Percentiles rank a stretch among this genome's conserved stretches.
Evolutionary conservation across 495 filamentous ascomycete genomes (phyloP).

Genomic region (Penicillium steckii): DNA sequence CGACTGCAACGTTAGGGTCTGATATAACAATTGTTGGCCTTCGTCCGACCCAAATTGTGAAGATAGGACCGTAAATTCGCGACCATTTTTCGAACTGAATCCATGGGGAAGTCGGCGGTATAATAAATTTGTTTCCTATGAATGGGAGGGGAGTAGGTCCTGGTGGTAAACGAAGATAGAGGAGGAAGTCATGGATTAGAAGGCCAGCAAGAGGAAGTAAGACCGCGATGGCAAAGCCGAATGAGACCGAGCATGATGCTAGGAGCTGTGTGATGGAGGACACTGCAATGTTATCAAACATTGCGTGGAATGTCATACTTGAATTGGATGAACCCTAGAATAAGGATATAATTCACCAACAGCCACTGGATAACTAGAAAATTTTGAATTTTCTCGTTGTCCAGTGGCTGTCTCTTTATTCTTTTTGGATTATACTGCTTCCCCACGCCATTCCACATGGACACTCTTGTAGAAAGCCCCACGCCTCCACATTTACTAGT

Average conservation of each 20-base stretch:
- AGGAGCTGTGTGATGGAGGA: neutral
- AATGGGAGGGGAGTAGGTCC: constrained; percentile 13
- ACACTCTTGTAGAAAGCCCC: no score
- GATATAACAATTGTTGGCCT: constrained; percentile 62
- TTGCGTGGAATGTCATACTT: neutral
- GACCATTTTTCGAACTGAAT: no score
- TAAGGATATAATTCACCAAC: neutral
- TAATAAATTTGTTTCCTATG: constrained; percentile 52
- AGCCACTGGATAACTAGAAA: no score
- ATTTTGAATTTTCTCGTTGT: no score
- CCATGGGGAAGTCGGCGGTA: no score
- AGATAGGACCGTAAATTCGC: no score
- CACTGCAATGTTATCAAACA: neutral
- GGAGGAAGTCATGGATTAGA: constrained; percentile 9
- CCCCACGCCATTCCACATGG: neutral
- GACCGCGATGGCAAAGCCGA: neutral
- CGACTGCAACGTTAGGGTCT: constrained; percentile 59
- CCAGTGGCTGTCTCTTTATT: no score
- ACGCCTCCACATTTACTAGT: neutral
- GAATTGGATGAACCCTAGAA: neutral
- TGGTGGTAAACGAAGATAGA: constrained; percentile 12
- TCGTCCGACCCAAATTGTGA: no score
- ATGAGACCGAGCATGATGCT: neutral
- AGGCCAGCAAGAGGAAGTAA: no score
- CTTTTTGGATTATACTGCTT: neutral